These are phyloP conservation scores for Aegilops bicornis DNA, from an alignment of 176 grass and related monocot genomes.

Conservation along the genomic window DNA sequence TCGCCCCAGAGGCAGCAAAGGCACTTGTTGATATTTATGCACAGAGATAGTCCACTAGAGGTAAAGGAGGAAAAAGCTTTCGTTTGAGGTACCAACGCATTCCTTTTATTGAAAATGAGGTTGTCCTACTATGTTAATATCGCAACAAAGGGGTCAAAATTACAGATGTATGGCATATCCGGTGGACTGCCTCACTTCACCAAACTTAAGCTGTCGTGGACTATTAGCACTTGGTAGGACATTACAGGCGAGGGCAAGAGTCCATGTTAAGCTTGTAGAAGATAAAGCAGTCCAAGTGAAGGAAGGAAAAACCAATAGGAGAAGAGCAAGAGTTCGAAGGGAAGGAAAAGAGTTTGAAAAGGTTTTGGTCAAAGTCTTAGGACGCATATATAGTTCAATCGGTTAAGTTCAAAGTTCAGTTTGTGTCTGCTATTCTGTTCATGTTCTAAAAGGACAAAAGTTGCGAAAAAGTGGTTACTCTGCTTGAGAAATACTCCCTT, in stretches of 20 bases:
- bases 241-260: neutral
- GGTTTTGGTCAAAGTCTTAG: neutral
- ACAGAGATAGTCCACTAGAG: slow-evolving; percentile 25
- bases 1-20: slow-evolving; percentile 73
- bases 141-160: neutral
- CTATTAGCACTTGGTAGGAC: neutral
- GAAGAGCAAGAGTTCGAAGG: neutral
- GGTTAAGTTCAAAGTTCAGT: neutral
- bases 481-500: neutral
- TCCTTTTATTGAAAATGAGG: neutral
- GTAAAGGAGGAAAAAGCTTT: neutral
- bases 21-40: slow-evolving; percentile 85
- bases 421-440: neutral
- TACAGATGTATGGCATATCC: neutral
- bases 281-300: neutral
- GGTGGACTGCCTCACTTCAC: neutral
- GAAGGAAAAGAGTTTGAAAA: neutral
- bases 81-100: neutral
- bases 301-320: neutral
- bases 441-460: neutral
- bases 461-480: neutral
- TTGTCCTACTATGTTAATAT: neutral
- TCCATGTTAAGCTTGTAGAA: neutral
- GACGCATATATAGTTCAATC: neutral
- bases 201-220: neutral